Evolutionary conservation across 2,329 filamentous ascomycete species (phyloP), one percentile per base, ranked within the genome.

Genomic region (Diplocarpon rosae): DNA sequence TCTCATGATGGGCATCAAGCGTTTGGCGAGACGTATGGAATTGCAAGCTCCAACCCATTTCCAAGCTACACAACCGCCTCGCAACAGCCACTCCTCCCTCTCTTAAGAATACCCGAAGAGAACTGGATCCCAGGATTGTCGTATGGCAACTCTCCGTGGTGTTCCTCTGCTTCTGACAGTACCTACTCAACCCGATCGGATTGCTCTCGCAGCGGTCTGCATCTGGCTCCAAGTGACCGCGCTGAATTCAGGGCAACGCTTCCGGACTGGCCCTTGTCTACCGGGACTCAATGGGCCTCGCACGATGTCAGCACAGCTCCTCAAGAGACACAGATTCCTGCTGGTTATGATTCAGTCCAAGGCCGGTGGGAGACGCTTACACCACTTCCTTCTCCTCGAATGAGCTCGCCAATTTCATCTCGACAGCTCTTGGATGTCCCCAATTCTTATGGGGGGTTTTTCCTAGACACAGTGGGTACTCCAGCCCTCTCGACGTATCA

Each of bases 401-500:
- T 57, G 40, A 55, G 50, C 24, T 47, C 53, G 24, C 53, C 52
- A 41, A 50, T 42, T 15, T 51, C 46, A 27, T 43, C 53, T 45
- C 52, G 43, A 40, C 52, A 55, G 43, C 49, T 56, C 20, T 49
- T 59, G 39, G 55, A 57, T 45, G 48, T 61, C 33, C 55, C 57
- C 44, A 46, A 29, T 43, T 15, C 50, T 16, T 55, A 49, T 51
- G 53, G 55, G 15, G 50, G 41, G 17, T 54, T 56, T 48, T 53
- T 51, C 37, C 56, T 60, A 57, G 58, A 60, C 57, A 54, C 57
- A 57, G 59, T 59, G 56, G 59, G 57, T 59, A 56, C 55, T 57
- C 57, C 58, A 56, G 45, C 55, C 54, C 52, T 54, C 42, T 52
- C 59, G 52, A 56, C 56, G 40, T 52, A 52, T 56, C 52, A 38